A percentile compares a stretch with the other conserved stretches of the same genome.
Evolutionary conservation across 192 early-diverging fungal genomes (phyloP).

Genomic region (Chytriomyces sp.): DNA sequence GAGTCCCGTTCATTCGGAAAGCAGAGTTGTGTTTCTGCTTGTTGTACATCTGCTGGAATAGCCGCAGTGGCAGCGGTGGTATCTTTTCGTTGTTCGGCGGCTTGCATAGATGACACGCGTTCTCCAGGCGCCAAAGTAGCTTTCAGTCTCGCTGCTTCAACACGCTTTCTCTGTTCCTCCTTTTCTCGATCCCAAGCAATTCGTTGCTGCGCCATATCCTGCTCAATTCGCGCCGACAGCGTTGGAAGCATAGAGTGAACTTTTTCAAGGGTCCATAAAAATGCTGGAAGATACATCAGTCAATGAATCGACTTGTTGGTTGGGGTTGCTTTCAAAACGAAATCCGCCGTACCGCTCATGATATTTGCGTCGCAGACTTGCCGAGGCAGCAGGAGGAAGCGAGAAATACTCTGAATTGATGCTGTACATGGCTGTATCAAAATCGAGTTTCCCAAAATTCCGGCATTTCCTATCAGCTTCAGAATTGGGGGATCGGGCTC

Average conservation of each 20-base stretch:
- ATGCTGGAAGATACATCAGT: neutral
- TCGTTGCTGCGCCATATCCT: neutral
- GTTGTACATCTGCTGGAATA: neutral
- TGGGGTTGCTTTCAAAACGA: neutral
- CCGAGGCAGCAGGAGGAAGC: neutral
- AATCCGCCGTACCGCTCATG: neutral
- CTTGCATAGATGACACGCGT: neutral
- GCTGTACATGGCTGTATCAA: constrained; percentile 22
- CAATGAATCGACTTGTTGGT: neutral
- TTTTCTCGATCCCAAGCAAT: constrained; percentile 24
- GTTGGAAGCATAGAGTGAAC: constrained; percentile 10
- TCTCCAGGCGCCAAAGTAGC: too few species aligned
- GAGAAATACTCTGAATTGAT: neutral
- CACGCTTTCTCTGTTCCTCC: constrained; percentile 14
- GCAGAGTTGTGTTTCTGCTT: neutral
- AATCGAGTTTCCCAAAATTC: neutral
- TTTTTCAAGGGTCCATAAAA: constrained; percentile 15
- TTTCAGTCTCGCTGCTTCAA: neutral
- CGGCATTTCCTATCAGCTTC: neutral
- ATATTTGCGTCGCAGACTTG: constrained; percentile 10
- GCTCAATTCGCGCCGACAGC: constrained; percentile 11
- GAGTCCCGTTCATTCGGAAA: neutral
- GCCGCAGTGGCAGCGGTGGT: neutral
- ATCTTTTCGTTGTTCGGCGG: neutral
- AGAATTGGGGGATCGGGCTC: neutral